phyloP scores from a whole-genome alignment of 371 early-diverging fungal genomes.

The Mortierella sp. region DNA sequence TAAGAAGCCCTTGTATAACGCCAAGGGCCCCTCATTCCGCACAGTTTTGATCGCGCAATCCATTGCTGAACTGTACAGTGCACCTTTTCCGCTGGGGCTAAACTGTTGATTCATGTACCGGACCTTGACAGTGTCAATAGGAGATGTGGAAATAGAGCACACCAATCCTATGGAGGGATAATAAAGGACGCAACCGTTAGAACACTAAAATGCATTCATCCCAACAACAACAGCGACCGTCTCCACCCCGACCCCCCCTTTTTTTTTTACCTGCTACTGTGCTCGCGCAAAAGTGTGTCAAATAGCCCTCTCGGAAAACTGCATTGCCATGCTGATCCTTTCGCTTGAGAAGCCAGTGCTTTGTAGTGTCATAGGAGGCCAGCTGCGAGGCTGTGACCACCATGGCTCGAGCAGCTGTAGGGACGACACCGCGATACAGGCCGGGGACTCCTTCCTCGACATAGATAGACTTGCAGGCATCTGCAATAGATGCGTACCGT shows the following conservation, averaged over 20 bases:
- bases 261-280: slow-evolving; percentile 34
- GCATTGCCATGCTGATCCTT: slow-evolving; percentile 13
- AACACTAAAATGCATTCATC: too few relatives aligned
- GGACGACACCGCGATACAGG: slow-evolving; percentile 56
- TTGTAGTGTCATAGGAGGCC: slow-evolving; percentile 61
- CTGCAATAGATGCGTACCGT: slow-evolving; percentile 37
- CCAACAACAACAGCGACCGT: too few relatives aligned
- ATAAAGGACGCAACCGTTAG: too few relatives aligned
- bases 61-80: slow-evolving; percentile 33
- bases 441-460: slow-evolving; percentile 52
- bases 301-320: slow-evolving; percentile 27
- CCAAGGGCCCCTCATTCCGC: slow-evolving; percentile 49
- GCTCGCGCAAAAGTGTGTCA: slow-evolving; percentile 41
- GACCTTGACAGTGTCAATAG: slow-evolving; percentile 61
- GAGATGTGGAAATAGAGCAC: slow-evolving; percentile 57
- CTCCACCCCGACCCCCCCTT: too few relatives aligned
- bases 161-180: slow-evolving; percentile 54
- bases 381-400: slow-evolving; percentile 64
- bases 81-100: slow-evolving; percentile 28
- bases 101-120: slow-evolving; percentile 63
- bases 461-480: slow-evolving; percentile 52
- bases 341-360: slow-evolving; percentile 54
- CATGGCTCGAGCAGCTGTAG: slow-evolving; percentile 57
- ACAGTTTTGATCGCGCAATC: slow-evolving; percentile 54
- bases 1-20: slow-evolving; percentile 57